phyloP scores from a whole-genome alignment of 371 early-diverging fungal species.

The Rhizomucor miehei region DNA sequence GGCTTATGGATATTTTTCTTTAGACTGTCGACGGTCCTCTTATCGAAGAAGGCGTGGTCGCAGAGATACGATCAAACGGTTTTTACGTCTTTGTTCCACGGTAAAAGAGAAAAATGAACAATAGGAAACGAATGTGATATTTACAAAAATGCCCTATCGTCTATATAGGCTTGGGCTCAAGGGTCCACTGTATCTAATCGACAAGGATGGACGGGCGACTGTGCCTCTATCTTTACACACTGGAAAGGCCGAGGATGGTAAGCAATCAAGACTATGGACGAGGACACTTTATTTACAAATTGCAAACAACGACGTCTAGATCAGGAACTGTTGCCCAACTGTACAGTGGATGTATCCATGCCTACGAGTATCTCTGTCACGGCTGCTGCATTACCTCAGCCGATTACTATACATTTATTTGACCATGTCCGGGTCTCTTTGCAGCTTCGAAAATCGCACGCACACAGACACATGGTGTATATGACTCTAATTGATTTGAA shows the following conservation, averaged over 20 bases:
- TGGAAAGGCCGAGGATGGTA: slow-evolving; percentile 38
- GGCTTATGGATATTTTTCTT: too few relatives aligned
- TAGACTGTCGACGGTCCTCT: slow-evolving; percentile 37
- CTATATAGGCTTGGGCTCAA: slow-evolving; percentile 56
- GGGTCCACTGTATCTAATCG: slow-evolving; percentile 65
- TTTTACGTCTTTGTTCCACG: slow-evolving; percentile 72
- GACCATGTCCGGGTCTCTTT: slow-evolving; percentile 60
- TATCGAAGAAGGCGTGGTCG: slow-evolving; percentile 65
- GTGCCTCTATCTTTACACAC: slow-evolving; percentile 62
- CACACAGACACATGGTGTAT: slow-evolving; percentile 60
- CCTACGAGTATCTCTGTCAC: slow-evolving; percentile 14
- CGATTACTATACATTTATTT: slow-evolving; percentile 51
- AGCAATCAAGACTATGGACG: not conserved
- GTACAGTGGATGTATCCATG: slow-evolving; percentile 11
- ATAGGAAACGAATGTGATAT: too few relatives aligned
- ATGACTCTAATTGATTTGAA: slow-evolving; percentile 56
- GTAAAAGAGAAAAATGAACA: slow-evolving; percentile 13
- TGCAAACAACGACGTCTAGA: slow-evolving; percentile 12
- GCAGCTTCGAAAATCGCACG: slow-evolving; percentile 55
- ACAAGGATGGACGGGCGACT: slow-evolving; percentile 49
- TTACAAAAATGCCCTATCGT: too few relatives aligned
- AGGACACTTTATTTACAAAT: not conserved
- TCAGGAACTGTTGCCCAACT: slow-evolving; percentile 29
- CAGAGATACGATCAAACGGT: slow-evolving; percentile 73
- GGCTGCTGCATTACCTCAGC: slow-evolving; percentile 27